Base-by-base conservation (phyloP, 129 eudicot genomes). In the Artemisia annua region DNA sequence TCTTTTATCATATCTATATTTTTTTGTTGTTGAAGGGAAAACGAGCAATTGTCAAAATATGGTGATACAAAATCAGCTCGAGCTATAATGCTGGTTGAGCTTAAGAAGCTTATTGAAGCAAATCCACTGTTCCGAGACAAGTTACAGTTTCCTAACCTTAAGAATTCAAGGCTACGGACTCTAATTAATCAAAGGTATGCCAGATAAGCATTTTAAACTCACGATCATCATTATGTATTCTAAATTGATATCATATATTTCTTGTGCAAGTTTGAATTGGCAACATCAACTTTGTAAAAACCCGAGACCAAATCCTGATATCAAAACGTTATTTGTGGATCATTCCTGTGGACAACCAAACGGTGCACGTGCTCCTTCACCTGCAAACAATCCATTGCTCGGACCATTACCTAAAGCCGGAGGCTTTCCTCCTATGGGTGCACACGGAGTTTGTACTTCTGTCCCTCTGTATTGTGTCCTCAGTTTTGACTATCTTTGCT, bases 271-370 rank as follows among this genome's bases (percentile, higher is more conserved):
- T 82, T 79, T 92, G 77, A 92, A 92, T 75, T 92, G 97, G 97
- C 97, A 92, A 86, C 97, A 92, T 70, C 97, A 92, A 66, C 91
- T 92, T 58, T 92, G 97, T 69, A 92, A 92, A 74, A 92, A 81
- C 71, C 97, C 97, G n/a, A 82, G 96, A 84, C 96, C 97, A 35
- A 92, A 92, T 84, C 97, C 97, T 5, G 97, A 92, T 74, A 92
- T 92, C 50, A 92, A 92, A 80, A 92, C 97, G 0, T 88, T 92
- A 43, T 92, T 92, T 76, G 91, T 92, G 60, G 98, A 92, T 70
- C 98, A 92, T 67, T 83, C 98, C 5, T 92, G 98, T 80, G 98
- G 91, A 15, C 96, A 89, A 82, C 96, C 94, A 48, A 92, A 92
- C 63, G 96, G 96, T 52, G 88, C 96, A 69, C 96, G 92, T 75